Percentiles rank a stretch among this genome's conserved stretches.
Conservation (phyloP, 2,329 filamentous ascomycete species). For the Fusarium sp. region DNA sequence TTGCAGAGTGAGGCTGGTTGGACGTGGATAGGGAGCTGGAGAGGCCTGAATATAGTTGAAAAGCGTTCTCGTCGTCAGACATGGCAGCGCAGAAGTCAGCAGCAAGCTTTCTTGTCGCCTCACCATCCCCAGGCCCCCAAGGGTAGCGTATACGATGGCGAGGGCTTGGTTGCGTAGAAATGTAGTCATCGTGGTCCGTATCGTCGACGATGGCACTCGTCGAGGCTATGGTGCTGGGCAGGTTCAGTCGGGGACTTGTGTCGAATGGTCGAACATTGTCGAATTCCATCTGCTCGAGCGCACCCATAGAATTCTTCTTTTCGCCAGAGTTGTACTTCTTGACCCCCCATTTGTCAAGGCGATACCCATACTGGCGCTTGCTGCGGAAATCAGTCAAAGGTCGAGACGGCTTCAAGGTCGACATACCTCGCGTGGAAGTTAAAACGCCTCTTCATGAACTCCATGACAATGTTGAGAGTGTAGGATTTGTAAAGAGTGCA, state of each 20-base stretch:
- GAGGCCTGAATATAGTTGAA: slow-evolving; percentile 33
- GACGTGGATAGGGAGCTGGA: slow-evolving; percentile 5
- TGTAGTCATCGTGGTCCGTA: slow-evolving; percentile 10
- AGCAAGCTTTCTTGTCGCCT: slow-evolving; percentile 38
- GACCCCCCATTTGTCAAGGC: slow-evolving; percentile 43
- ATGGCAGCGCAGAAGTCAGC: slow-evolving; percentile 44
- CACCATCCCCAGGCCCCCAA: slow-evolving; percentile 25
- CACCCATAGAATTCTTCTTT: slow-evolving; percentile 17
- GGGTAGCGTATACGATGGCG: slow-evolving; percentile 16
- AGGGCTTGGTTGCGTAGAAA: neutral
- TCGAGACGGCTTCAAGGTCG: neutral
- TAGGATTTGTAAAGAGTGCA: slow-evolving; percentile 36
- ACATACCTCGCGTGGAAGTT: slow-evolving; percentile 37
- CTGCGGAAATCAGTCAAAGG: slow-evolving; percentile 28
- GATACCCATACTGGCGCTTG: slow-evolving; percentile 48
- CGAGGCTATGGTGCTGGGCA: neutral
- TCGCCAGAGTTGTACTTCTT: slow-evolving; percentile 44
- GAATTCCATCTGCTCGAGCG: slow-evolving; percentile 7
- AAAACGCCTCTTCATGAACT: slow-evolving; percentile 30
- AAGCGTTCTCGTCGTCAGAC: slow-evolving; percentile 42
- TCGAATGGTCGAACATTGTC: slow-evolving; percentile 9
- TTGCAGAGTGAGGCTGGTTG: neutral
- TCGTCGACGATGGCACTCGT: slow-evolving; percentile 2
- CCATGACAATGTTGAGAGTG: slow-evolving; percentile 37
- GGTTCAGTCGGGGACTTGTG: neutral